A percentile compares a stretch with the other conserved stretches of the same genome.
Evolutionary conservation across 2,329 filamentous ascomycete species (phyloP).

Genomic region (Hymenoscyphus infarciens): DNA sequence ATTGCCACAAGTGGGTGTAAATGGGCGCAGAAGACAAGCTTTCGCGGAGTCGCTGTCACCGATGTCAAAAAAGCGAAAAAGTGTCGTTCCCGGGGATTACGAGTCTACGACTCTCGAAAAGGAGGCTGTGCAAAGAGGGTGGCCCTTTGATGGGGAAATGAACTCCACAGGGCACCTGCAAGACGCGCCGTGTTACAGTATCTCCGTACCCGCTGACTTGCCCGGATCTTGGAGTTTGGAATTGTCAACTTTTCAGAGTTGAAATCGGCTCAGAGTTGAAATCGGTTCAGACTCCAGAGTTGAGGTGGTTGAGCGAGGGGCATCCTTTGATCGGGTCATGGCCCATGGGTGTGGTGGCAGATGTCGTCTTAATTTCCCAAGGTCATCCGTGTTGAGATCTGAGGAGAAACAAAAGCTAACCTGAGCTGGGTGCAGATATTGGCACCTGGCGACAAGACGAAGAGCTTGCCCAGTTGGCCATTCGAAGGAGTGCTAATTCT

Average conservation of each 20-base stretch:
- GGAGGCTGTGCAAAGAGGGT: conserved; percentile 9
- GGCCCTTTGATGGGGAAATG: conserved; percentile 3
- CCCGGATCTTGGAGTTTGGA: background rate
- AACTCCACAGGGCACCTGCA: conserved; percentile 5
- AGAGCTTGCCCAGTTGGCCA: no score
- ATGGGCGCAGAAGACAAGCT: background rate
- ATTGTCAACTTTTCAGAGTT: no score
- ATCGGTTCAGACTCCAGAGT: no score
- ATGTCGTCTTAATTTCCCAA: no score
- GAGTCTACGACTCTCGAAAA: background rate
- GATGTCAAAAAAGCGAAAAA: no score
- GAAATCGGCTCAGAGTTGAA: no score
- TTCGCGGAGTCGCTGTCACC: background rate
- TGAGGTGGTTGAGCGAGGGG: background rate
- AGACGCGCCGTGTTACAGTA: conserved; percentile 20
- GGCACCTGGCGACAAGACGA: background rate
- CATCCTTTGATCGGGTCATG: background rate
- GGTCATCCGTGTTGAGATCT: background rate
- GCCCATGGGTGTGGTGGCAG: background rate
- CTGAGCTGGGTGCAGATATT: background rate
- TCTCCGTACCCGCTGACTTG: background rate
- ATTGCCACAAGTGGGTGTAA: background rate
- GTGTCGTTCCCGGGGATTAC: background rate
- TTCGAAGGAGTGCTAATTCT: no score
- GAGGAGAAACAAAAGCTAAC: background rate